Evolutionary conservation across 805 yeast species (phyloP).

Genomic region (Nakazawaea molendinolei): DNA sequence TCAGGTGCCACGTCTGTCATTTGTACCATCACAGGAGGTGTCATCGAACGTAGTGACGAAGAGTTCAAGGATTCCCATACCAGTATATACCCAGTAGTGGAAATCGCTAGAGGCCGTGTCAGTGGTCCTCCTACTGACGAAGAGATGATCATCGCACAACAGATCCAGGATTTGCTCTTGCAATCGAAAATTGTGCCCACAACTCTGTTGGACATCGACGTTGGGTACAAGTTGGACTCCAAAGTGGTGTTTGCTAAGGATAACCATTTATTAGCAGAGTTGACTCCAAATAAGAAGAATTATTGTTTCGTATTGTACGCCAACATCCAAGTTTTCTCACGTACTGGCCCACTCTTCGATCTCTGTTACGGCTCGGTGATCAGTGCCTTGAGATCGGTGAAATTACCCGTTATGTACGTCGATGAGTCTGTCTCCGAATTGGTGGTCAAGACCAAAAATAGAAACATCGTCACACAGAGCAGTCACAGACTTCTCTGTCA

Average conservation of each 20-base stretch:
- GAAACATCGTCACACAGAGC: constrained; percentile 40
- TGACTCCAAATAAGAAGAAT: constrained; percentile 31
- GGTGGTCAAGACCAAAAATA: constrained; percentile 44
- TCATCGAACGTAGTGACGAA: constrained; percentile 48
- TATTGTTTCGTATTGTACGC: constrained; percentile 63
- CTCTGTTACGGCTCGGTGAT: constrained; percentile 64
- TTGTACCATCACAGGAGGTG: constrained; percentile 64
- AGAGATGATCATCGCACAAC: constrained; percentile 71
- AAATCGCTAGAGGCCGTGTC: constrained; percentile 62
- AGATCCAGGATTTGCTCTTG: constrained; percentile 50
- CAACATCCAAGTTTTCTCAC: constrained; percentile 67
- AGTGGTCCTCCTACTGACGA: constrained; percentile 80
- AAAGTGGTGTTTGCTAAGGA: constrained; percentile 32
- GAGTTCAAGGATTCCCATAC: constrained; percentile 30
- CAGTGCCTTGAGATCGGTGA: constrained; percentile 51
- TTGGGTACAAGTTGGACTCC: constrained; percentile 43
- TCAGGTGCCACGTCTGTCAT: constrained; percentile 70
- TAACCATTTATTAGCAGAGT: constrained; percentile 21
- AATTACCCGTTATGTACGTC: constrained; percentile 61
- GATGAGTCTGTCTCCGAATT: constrained; percentile 55
- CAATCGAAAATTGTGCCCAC: constrained; percentile 48
- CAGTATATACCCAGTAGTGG: constrained; percentile 66
- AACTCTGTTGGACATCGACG: constrained; percentile 48
- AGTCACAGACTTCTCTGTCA: constrained; percentile 56
- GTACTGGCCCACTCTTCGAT: constrained; percentile 79